Evolutionary conservation across 805 yeast species (phyloP), one percentile per base, ranked within the genome.

Genomic region (Candida railenensis): DNA sequence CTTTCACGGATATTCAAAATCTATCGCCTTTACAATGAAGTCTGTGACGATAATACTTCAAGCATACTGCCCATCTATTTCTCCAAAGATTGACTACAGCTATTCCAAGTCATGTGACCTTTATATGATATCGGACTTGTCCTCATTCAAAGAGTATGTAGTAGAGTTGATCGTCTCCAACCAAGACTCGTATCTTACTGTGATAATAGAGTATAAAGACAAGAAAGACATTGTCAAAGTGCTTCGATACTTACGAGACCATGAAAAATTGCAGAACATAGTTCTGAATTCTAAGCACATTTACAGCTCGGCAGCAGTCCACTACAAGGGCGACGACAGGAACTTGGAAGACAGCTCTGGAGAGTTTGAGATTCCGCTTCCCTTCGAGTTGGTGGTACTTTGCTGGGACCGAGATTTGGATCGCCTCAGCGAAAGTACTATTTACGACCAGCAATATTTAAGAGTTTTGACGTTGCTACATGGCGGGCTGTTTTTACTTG

Each of bases 381-480:
- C 34, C n/a, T 40, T 40, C 22, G 34, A 22, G 12, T 40, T 40
- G 36, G 20, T 40, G 34, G 34, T 22, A 7, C 16, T 16, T 8
- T 22, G 34, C 15, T 20, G 21, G 5, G 46, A 44, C 53, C 5
- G 9, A 34, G 56, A 40, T 15, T 45, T 40, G n/a, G 58, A 57
- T 43, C 53, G 50, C 41, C 48, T 63, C 22, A 45, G 62, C 2
- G 48, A 57, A 3, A 39, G 42, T 11, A 54, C 54, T 37, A 56
- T 66, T 9, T 52, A 49, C 15, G 49, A 61, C 3, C 79, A 76
- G 48, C 71, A 74, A 47, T 42, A 58, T n/a, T 50, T 73, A 9
- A 55, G 76, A 15, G 62, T 63, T 34, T 46, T 68, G 3, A 58
- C 66, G 2, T 42, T 65, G 46, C 60, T 63, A 30, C 74, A 67